phyloP scores from a whole-genome alignment of 768 basidiomycete species.

The Mycena galopus region DNA sequence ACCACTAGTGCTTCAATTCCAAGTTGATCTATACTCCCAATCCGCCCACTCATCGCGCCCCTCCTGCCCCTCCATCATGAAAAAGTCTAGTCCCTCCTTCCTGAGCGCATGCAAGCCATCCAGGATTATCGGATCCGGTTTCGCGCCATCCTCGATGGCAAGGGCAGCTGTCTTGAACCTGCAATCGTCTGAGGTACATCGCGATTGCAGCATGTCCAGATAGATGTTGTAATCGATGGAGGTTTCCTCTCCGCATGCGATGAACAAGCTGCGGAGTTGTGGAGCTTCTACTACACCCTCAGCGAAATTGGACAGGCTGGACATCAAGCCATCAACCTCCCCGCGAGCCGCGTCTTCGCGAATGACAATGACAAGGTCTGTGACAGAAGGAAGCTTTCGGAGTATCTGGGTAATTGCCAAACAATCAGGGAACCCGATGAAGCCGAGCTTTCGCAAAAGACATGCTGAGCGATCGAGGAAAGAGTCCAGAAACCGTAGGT shows the following conservation, averaged over 20 bases:
- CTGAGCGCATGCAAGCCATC: neutral
- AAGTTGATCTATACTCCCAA: too few relatives aligned
- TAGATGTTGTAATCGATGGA: neutral
- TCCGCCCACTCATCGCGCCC: too few relatives aligned
- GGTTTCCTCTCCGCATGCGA: neutral
- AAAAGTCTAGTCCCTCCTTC: neutral
- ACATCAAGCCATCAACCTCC: neutral
- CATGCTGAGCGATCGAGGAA: neutral
- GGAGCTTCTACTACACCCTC: neutral
- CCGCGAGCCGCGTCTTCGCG: neutral
- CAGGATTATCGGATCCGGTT: neutral
- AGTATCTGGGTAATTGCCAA: neutral
- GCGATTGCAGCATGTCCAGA: neutral
- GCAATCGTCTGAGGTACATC: neutral
- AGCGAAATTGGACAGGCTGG: neutral
- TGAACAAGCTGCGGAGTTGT: neutral
- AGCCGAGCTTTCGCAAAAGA: neutral
- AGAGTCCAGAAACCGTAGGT: neutral
- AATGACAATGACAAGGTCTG: neutral
- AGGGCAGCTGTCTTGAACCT: neutral
- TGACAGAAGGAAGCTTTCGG: neutral
- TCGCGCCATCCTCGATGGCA: neutral
- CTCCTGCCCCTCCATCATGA: neutral
- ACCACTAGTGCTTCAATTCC: too few relatives aligned
- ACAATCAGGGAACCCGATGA: neutral